Conservation (phyloP, 2,329 filamentous ascomycete species). For the Tolypocladium endophyticum region DNA sequence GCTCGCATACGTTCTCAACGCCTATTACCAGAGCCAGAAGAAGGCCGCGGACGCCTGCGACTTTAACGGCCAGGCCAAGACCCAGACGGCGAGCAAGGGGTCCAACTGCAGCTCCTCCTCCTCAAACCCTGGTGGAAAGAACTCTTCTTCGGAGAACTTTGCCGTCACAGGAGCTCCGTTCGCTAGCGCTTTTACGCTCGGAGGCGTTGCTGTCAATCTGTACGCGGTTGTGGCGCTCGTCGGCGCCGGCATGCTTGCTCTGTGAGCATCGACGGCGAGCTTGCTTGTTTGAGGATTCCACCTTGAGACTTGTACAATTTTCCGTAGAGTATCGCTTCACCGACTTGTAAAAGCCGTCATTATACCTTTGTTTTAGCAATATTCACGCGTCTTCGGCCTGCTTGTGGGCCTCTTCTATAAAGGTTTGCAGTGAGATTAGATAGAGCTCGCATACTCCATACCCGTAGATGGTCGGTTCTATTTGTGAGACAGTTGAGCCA, state of each 20-base stretch:
- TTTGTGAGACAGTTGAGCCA: no score
- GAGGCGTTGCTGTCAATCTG: neutral
- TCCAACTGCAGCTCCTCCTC: neutral
- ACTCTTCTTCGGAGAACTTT: neutral
- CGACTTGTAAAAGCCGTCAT: neutral
- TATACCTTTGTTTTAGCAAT: neutral
- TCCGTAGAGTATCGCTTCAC: neutral
- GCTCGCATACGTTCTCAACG: conserved; percentile 63
- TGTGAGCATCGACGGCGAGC: neutral
- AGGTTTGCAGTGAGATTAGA: no score
- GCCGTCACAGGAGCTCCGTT: neutral
- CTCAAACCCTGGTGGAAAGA: neutral
- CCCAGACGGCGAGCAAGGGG: conserved; percentile 28
- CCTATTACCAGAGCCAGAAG: conserved; percentile 53
- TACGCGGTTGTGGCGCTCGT: neutral
- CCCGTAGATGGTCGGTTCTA: no score
- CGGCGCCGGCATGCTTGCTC: neutral
- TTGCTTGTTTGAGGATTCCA: neutral
- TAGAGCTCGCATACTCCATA: no score
- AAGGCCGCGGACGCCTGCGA: conserved; percentile 49
- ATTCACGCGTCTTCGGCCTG: neutral
- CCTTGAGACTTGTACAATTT: neutral
- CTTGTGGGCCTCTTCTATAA: no score
- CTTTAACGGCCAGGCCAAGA: conserved; percentile 57
- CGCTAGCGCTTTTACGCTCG: neutral